A percentile compares a stretch with the other conserved stretches of the same genome.
These are phyloP conservation scores for Rubia yunnanensis DNA, from an alignment of 257 asterid species.

Conservation along the genomic window DNA sequence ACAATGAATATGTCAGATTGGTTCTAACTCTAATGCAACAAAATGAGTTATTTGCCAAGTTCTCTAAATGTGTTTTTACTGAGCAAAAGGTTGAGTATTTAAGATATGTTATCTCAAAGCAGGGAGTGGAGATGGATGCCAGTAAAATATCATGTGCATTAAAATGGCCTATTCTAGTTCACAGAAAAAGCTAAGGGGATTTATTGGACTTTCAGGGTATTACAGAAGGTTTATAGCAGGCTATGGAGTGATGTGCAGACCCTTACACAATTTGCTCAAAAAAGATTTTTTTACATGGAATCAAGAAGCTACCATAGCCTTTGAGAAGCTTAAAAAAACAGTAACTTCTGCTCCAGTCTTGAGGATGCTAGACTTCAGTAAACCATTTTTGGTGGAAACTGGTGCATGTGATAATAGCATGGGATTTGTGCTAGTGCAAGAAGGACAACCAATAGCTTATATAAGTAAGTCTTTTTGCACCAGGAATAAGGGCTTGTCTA, in stretches of 20 bases:
- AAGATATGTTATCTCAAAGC: background rate
- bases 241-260: background rate
- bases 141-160: too few relatives aligned
- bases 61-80: background rate
- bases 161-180: background rate
- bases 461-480: background rate
- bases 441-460: background rate
- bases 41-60: background rate
- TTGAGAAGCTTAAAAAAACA: background rate
- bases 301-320: background rate
- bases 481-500: background rate
- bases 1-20: background rate
- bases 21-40: background rate
- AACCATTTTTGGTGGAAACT: background rate
- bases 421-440: background rate
- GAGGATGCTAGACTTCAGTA: background rate
- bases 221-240: background rate
- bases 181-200: background rate
- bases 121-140: background rate
- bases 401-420: background rate
- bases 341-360: background rate
- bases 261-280: background rate
- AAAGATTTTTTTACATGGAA: background rate
- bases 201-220: background rate
- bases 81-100: background rate